Percentiles rank a stretch among this genome's conserved stretches.
Conservation (phyloP, 176 grass and related monocot genomes). For the Olyra latifolia region DNA sequence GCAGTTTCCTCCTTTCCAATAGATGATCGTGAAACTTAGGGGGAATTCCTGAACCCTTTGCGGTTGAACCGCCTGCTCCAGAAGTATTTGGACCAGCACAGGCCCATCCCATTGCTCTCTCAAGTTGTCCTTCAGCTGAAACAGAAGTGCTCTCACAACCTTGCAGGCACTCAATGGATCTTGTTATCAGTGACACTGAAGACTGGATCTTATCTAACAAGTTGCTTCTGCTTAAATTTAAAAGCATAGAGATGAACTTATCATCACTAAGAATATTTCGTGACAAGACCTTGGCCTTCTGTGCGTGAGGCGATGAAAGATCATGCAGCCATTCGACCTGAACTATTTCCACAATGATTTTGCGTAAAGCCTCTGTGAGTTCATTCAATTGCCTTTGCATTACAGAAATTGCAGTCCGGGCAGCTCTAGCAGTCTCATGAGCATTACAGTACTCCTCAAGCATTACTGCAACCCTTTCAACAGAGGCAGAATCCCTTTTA, state of each 20-base stretch:
- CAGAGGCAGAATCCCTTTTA: slow-evolving; percentile 50
- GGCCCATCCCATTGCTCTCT: slow-evolving; percentile 97
- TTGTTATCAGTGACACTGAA: slow-evolving; percentile 74
- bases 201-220: slow-evolving; percentile 92
- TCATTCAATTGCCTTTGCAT: slow-evolving; percentile 90
- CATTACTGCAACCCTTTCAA: slow-evolving; percentile 69
- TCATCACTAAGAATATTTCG: slow-evolving; percentile 78
- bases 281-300: slow-evolving; percentile 64
- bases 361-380: slow-evolving; percentile 67
- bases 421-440: slow-evolving; percentile 84
- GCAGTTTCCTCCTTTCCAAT: slow-evolving; percentile 72
- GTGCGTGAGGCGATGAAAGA: slow-evolving; percentile 61
- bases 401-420: slow-evolving; percentile 64
- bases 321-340: slow-evolving; percentile 92
- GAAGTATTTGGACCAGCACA: slow-evolving; percentile 69
- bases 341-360: slow-evolving; percentile 73
- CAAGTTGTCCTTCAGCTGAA: slow-evolving; percentile 85
- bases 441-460: slow-evolving; percentile 91
- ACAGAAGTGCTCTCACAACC: slow-evolving; percentile 78
- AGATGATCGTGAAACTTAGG: slow-evolving; percentile 83
- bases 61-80: slow-evolving; percentile 40
- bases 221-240: slow-evolving; percentile 68
- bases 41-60: slow-evolving; percentile 75
- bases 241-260: slow-evolving; percentile 64
- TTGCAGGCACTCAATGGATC: slow-evolving; percentile 78